Conservation (phyloP, 768 basidiomycete genomes). For the Rubroboletus pulcherrimus region DNA sequence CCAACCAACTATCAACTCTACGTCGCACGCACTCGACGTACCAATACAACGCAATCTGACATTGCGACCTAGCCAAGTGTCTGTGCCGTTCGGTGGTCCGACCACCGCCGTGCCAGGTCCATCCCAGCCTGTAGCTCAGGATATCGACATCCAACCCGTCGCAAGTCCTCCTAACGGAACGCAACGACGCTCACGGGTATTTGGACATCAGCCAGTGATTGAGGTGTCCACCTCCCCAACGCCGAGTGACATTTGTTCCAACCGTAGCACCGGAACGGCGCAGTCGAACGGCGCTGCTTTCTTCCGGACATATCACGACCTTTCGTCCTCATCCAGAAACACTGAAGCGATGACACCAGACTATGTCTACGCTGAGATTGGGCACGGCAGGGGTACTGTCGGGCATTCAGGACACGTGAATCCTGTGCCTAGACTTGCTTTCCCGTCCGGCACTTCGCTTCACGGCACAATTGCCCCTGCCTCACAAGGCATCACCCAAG, state of each 20-base stretch:
- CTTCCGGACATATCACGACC: constrained; percentile 57
- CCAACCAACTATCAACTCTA: constrained; percentile 10
- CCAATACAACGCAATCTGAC: constrained; percentile 30
- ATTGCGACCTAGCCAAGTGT: constrained; percentile 18
- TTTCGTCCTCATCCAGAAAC: constrained; percentile 38
- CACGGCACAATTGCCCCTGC: constrained; percentile 19
- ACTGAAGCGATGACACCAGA: constrained; percentile 68
- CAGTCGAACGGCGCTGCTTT: constrained; percentile 57
- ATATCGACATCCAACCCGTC: constrained; percentile 33
- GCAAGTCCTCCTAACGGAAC: constrained; percentile 37
- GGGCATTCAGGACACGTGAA: constrained; percentile 17
- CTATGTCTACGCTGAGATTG: constrained; percentile 71
- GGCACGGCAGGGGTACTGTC: constrained; percentile 59
- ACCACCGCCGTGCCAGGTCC: background rate
- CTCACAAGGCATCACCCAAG: constrained; percentile 32
- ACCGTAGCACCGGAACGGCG: constrained; percentile 48
- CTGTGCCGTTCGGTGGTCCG: constrained; percentile 8
- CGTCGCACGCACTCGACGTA: constrained; percentile 21
- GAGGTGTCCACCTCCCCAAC: constrained; percentile 59
- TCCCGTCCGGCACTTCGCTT: constrained; percentile 21
- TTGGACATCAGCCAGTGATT: constrained; percentile 53
- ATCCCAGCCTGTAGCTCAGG: constrained; percentile 9
- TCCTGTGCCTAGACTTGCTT: constrained; percentile 21
- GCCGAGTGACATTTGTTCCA: constrained; percentile 57
- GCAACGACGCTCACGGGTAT: constrained; percentile 39